These are phyloP conservation scores for Fusarium heterosporum DNA, from an alignment of 2,329 filamentous ascomycete species.

Conservation along the genomic window DNA sequence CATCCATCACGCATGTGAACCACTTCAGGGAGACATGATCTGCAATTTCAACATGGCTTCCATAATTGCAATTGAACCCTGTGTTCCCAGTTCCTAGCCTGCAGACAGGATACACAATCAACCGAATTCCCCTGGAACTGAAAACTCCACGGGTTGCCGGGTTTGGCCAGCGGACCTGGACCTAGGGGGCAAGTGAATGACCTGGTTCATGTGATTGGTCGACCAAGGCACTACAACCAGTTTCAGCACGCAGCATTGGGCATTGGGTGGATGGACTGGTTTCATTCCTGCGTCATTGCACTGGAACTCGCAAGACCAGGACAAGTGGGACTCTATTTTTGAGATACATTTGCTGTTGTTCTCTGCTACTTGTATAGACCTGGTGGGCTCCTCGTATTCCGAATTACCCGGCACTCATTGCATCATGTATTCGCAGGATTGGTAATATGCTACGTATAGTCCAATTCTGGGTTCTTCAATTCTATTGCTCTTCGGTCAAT, in stretches of 20 bases:
- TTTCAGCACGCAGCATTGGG: conserved; percentile 38
- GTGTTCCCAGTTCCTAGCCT: conserved; percentile 2
- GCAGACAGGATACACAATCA: conserved; percentile 12
- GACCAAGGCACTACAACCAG: conserved; percentile 14
- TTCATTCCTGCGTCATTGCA: conserved; percentile 44
- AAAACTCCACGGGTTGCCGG: conserved; percentile 1
- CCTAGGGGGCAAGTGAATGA: conserved; percentile 16
- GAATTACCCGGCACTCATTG: neutral
- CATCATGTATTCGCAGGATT: conserved; percentile 1
- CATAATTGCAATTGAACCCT: conserved; percentile 8
- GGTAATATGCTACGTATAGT: neutral
- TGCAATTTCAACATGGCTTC: neutral
- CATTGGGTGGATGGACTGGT: conserved; percentile 35
- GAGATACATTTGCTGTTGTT: conserved; percentile 22
- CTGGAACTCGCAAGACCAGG: conserved; percentile 22
- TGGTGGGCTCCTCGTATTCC: conserved; percentile 19
- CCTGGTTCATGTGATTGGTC: conserved; percentile 28
- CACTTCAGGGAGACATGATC: neutral
- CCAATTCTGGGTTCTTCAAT: neutral
- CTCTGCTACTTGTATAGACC: neutral
- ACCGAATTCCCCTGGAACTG: conserved; percentile 12
- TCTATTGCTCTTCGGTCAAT: too few relatives aligned
- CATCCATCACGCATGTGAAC: neutral
- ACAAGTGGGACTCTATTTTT: conserved; percentile 17
- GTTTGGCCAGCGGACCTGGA: conserved; percentile 25